Evolutionary conservation across 345 rosid genomes (phyloP), one percentile per base, ranked within the genome.

Genomic region (Ailanthus altissimus): DNA sequence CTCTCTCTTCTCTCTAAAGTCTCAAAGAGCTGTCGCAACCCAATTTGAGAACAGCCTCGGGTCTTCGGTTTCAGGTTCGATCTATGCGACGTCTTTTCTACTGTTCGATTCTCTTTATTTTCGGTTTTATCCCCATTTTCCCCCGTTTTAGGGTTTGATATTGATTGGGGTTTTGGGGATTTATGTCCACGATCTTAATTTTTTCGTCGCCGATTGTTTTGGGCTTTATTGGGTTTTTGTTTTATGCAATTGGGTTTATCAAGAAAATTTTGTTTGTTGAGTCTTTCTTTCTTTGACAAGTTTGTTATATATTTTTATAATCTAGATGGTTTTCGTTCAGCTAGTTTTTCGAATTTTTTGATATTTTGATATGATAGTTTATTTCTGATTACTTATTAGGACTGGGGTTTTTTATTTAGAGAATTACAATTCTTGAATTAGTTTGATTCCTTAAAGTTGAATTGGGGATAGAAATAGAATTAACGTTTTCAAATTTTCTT

Each of bases 31-130:
- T 84, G 83, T 85, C 84, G 72, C 74, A 84, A 77, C 81, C 85
- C 81, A 51, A 75, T 81, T 82, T 78, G 23, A 72, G 79, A 85
- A 80, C 73, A 73, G 79, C 73, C 87, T 80, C 77, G 77, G 78
- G 67, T 81, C 81, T 75, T 71, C 57, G 43, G 71, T 53, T 83
- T 79, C 75, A 81, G 89, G 90, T 86, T 88, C 87, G 91, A 90
- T 90, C 93, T 81, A 25, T 46, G 16, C 78, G 78, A 32, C 59
- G 74, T 63, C 69, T 69, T 81, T 63, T 54, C 15, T 14, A 23
- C 16, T 57, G 72, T 42, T 40, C 40, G n/a, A 50, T 71, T 76
- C 43, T 61, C 57, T 47, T 59, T 43, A 54, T 65, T 80, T 66
- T 47, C 18, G 38, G 38, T 32, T 5, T 70, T 78, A 42, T 46